Percentiles rank a stretch among this genome's conserved stretches.
These are phyloP conservation scores for Nissolia schottii DNA, from an alignment of 306 rosid genomes.

Conservation along the genomic window DNA sequence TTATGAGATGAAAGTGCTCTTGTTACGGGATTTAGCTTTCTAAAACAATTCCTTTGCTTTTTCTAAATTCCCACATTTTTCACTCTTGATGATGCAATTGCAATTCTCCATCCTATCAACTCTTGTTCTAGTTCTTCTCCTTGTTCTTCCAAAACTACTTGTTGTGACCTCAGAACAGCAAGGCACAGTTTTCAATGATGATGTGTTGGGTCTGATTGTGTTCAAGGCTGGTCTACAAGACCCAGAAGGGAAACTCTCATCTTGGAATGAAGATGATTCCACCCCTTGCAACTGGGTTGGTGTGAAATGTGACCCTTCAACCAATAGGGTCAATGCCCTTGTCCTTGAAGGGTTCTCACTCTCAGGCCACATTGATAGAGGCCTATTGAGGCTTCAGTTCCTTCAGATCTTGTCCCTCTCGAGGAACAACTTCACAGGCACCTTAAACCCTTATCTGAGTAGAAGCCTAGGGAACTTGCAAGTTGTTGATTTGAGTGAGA, in stretches of 20 bases:
- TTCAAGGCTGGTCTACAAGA: slow-evolving; percentile 79
- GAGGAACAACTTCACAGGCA: slow-evolving; percentile 73
- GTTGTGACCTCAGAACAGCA: slow-evolving; percentile 29
- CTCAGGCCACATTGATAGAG: slow-evolving; percentile 77
- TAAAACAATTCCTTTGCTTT: not conserved
- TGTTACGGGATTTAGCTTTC: not conserved
- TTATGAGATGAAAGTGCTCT: not conserved
- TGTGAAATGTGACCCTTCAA: slow-evolving; percentile 62
- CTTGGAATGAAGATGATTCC: slow-evolving; percentile 83
- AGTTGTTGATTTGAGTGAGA: slow-evolving; percentile 70
- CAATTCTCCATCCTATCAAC: slow-evolving; percentile 27
- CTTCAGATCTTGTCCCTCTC: slow-evolving; percentile 70
- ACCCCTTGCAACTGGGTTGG: slow-evolving; percentile 79
- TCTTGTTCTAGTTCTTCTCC: slow-evolving; percentile 35
- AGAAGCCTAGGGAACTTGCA: slow-evolving; percentile 46
- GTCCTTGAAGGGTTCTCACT: slow-evolving; percentile 72
- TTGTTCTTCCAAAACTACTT: slow-evolving; percentile 36
- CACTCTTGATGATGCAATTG: slow-evolving; percentile 48
- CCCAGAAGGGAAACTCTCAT: slow-evolving; percentile 53
- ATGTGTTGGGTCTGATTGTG: slow-evolving; percentile 73
- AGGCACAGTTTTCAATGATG: slow-evolving; percentile 78
- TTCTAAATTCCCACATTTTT: not conserved
- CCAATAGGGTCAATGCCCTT: slow-evolving; percentile 63
- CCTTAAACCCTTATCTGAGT: slow-evolving; percentile 72
- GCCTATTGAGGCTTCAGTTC: slow-evolving; percentile 62